Evolutionary conservation across 352 stramenopile species (phyloP).

Genomic region (Pythium brassicae): DNA sequence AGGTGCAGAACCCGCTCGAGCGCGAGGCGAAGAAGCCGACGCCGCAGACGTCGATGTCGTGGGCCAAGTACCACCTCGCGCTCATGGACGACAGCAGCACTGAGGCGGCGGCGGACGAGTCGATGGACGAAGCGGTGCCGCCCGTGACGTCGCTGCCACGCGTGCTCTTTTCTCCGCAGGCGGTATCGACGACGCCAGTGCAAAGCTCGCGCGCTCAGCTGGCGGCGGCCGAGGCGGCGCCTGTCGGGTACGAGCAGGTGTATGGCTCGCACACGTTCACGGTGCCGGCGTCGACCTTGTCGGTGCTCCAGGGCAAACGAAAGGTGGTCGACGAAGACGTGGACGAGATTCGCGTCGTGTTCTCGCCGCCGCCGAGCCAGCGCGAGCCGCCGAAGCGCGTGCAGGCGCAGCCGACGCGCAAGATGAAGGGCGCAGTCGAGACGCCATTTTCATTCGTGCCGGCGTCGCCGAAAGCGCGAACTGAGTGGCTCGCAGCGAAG

Average conservation of each 20-base stretch:
- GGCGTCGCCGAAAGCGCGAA: slow-evolving; percentile 47
- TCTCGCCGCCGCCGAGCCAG: slow-evolving; percentile 52
- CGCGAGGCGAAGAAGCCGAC: slow-evolving; percentile 68
- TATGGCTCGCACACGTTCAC: slow-evolving; percentile 55
- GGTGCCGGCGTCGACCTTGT: slow-evolving; percentile 20
- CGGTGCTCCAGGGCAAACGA: slow-evolving; percentile 10
- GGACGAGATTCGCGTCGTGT: slow-evolving; percentile 53
- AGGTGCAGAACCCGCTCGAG: slow-evolving; percentile 76
- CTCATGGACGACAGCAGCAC: slow-evolving; percentile 27
- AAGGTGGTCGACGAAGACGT: slow-evolving; percentile 24
- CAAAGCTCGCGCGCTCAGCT: background rate
- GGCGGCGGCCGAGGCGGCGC: background rate
- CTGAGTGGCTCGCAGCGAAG: slow-evolving; percentile 30
- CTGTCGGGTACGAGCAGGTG: slow-evolving; percentile 1
- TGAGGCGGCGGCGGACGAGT: slow-evolving; percentile 6
- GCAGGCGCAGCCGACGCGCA: slow-evolving; percentile 11
- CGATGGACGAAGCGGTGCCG: slow-evolving; percentile 33
- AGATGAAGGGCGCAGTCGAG: slow-evolving; percentile 21
- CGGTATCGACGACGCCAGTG: slow-evolving; percentile 35
- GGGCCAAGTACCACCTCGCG: slow-evolving; percentile 82
- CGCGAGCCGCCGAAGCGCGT: slow-evolving; percentile 57
- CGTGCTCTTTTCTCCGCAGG: slow-evolving; percentile 31
- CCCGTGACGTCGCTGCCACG: slow-evolving; percentile 53
- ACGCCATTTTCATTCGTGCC: slow-evolving; percentile 65
- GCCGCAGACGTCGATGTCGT: slow-evolving; percentile 74